phyloP scores from a whole-genome alignment of 345 rosid species.

The Trapa bicornis region DNA sequence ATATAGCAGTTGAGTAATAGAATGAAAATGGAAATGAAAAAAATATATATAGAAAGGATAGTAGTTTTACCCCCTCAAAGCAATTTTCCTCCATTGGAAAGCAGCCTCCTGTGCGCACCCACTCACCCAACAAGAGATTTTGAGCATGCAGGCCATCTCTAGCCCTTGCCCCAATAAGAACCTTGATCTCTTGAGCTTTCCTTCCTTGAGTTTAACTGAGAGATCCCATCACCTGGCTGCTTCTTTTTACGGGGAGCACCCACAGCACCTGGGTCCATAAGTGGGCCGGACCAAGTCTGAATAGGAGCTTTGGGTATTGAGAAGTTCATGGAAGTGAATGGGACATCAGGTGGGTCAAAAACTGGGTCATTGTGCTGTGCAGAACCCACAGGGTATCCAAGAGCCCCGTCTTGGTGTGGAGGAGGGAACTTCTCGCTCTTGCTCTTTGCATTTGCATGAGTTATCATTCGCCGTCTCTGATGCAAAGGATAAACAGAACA shows the following conservation, averaged over 20 bases:
- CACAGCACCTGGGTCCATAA: conserved; percentile 32
- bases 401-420: conserved; percentile 85
- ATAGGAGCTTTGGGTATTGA: conserved; percentile 52
- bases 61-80: background rate
- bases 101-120: background rate
- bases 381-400: conserved; percentile 68
- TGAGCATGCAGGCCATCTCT: background rate
- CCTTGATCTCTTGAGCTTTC: conserved; percentile 10
- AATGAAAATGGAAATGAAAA: background rate
- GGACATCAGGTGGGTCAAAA: conserved; percentile 44
- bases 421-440: conserved; percentile 98
- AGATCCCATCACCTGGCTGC: conserved; percentile 23
- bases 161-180: conserved; percentile 2
- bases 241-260: conserved; percentile 45
- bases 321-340: conserved; percentile 66
- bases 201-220: conserved; percentile 20
- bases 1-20: background rate
- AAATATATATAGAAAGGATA: too few relatives aligned
- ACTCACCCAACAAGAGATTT: background rate
- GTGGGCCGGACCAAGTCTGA: conserved; percentile 96
- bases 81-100: background rate
- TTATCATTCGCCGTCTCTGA: conserved; percentile 78
- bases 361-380: conserved; percentile 71
- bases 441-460: conserved; percentile 88
- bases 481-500: conserved; percentile 5